Evolutionary conservation across 169 alveolate genomes (phyloP).

Genomic region (Plasmodium reichenowi): DNA sequence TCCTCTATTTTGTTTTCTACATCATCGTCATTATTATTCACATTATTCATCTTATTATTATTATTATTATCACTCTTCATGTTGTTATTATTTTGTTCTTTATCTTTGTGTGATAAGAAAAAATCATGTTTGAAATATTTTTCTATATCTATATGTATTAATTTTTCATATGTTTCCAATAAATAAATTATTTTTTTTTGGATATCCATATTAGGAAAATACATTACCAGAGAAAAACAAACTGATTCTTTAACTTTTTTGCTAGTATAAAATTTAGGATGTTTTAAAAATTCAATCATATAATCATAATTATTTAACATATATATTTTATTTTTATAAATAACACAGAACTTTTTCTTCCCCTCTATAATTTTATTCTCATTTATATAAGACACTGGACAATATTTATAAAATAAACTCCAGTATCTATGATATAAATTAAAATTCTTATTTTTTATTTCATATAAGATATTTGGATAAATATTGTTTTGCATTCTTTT

Average conservation of each 20-base stretch:
- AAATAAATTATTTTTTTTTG: conserved; percentile 33
- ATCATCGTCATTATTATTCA: neutral
- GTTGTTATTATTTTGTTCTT: neutral
- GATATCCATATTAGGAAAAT: conserved; percentile 32
- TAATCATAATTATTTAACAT: conserved; percentile 26
- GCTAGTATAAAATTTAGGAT: conserved; percentile 61
- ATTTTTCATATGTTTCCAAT: conserved; percentile 6
- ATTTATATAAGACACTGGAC: conserved; percentile 68
- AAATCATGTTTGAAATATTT: conserved; percentile 13
- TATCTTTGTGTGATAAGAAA: neutral
- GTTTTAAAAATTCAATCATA: conserved; percentile 42
- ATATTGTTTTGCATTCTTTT: neutral
- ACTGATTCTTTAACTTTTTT: conserved; percentile 45
- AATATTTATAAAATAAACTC: conserved; percentile 33
- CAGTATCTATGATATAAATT: conserved; percentile 37
- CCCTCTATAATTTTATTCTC: conserved; percentile 47
- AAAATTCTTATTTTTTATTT: neutral
- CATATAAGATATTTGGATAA: no score
- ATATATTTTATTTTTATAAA: conserved; percentile 54
- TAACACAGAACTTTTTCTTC: conserved; percentile 5
- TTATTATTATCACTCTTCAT: no score
- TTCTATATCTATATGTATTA: conserved; percentile 47
- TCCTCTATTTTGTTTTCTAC: neutral
- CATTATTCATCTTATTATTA: no score
- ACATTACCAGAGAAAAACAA: conserved; percentile 21